phyloP scores from a whole-genome alignment of 2,329 filamentous ascomycete genomes.

The Hirsutella thompsonii region DNA sequence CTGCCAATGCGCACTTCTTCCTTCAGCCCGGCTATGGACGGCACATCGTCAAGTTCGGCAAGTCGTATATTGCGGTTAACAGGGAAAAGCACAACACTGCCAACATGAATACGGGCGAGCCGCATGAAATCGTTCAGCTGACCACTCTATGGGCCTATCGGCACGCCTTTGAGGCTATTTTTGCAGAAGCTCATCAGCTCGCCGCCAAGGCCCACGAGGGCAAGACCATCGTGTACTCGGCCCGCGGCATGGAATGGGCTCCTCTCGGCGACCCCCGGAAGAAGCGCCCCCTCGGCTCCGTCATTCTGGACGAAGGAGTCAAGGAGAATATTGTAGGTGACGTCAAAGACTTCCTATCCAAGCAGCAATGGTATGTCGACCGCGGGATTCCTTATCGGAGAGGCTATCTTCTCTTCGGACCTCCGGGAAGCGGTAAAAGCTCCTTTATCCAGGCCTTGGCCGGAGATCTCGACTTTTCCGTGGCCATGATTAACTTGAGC shows the following conservation, averaged over 20 bases:
- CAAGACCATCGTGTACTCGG: constrained; percentile 85
- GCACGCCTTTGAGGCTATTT: constrained; percentile 80
- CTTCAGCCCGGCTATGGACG: constrained; percentile 84
- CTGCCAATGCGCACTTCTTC: constrained; percentile 67
- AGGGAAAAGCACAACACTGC: constrained; percentile 76
- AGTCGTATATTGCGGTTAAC: constrained; percentile 77
- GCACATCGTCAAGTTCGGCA: constrained; percentile 76
- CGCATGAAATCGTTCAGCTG: constrained; percentile 86
- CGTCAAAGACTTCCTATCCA: constrained; percentile 67
- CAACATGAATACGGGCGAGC: constrained; percentile 70
- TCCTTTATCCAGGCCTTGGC: constrained; percentile 94
- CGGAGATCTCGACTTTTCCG: constrained; percentile 82
- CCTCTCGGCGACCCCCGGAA: constrained; percentile 72
- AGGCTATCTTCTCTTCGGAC: constrained; percentile 80
- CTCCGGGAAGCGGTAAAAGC: constrained; percentile 84
- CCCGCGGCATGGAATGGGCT: constrained; percentile 73
- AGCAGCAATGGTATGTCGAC: constrained; percentile 81
- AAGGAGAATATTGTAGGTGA: constrained; percentile 72
- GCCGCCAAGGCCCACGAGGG: constrained; percentile 74
- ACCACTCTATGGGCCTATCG: constrained; percentile 86
- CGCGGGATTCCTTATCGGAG: constrained; percentile 88
- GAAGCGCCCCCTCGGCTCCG: constrained; percentile 78
- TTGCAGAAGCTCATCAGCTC: constrained; percentile 72
- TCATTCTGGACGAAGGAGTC: constrained; percentile 73
- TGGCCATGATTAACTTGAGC: constrained; percentile 84